These are phyloP conservation scores for Chamaecrista fasciculata DNA, from an alignment of 306 rosid species.

Conservation along the genomic window DNA sequence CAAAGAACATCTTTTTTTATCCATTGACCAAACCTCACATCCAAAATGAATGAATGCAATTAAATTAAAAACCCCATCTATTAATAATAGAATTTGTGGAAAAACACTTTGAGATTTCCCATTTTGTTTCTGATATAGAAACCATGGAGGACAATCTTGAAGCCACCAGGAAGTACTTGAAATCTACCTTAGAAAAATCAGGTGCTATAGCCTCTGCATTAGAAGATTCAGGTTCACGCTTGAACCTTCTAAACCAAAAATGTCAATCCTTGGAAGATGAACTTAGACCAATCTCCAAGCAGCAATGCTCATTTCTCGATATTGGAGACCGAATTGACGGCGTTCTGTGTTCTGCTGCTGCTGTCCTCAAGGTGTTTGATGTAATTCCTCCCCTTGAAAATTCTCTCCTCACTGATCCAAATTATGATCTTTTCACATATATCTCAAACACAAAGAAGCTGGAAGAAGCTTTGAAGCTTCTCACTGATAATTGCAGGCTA, in stretches of 20 bases:
- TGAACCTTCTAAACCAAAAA: conserved; percentile 44
- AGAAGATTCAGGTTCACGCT: conserved; percentile 47
- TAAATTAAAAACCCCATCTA: conserved; percentile 30
- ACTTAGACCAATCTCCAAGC: conserved; percentile 28
- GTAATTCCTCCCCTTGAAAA: conserved; percentile 56
- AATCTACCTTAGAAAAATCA: conserved; percentile 57
- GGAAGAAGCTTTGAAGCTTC: conserved; percentile 73
- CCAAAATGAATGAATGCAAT: conserved; percentile 14
- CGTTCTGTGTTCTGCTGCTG: conserved; percentile 64
- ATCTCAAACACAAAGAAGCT: conserved; percentile 52
- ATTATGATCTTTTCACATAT: conserved; percentile 50
- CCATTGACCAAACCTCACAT: conserved; percentile 17
- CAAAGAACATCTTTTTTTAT: conserved; percentile 32
- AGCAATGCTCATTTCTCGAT: conserved; percentile 28
- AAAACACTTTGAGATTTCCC: conserved; percentile 32
- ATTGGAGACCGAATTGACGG: conserved; percentile 47
- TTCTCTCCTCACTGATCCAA: conserved; percentile 40
- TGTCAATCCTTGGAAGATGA: conserved; percentile 49
- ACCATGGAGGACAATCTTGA: conserved; percentile 42
- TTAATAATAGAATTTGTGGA: conserved; percentile 8
- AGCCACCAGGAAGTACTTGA: conserved; percentile 48
- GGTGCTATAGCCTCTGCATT: conserved; percentile 42
- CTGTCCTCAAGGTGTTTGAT: conserved; percentile 51
- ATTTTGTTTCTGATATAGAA: conserved; percentile 31
- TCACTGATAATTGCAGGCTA: conserved; percentile 59